A percentile compares a stretch with the other conserved stretches of the same genome.
phyloP scores from a whole-genome alignment of 2,329 filamentous ascomycete genomes.

The Aspergillus sp. region DNA sequence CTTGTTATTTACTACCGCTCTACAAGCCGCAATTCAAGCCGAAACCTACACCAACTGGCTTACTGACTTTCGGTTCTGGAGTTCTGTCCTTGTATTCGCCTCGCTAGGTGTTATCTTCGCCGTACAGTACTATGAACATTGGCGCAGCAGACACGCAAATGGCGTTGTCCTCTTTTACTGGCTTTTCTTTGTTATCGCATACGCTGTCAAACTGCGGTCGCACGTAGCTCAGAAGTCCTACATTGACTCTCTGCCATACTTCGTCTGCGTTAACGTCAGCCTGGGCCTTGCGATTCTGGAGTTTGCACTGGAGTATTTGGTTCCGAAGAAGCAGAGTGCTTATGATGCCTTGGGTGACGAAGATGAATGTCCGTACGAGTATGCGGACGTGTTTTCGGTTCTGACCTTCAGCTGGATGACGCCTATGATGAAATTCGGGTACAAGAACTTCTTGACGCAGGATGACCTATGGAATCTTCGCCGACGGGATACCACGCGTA shows the following conservation, averaged over 20 bases:
- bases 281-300: slow-evolving; percentile 68
- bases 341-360: slow-evolving; percentile 66
- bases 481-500: slow-evolving; percentile 73
- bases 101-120: slow-evolving; percentile 74
- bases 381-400: slow-evolving; percentile 89
- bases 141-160: slow-evolving; percentile 78
- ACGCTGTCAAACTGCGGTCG: slow-evolving; percentile 80
- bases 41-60: slow-evolving; percentile 68
- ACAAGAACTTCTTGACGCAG: slow-evolving; percentile 87
- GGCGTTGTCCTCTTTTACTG: slow-evolving; percentile 90
- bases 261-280: slow-evolving; percentile 71
- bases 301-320: slow-evolving; percentile 80
- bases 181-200: slow-evolving; percentile 78
- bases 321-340: slow-evolving; percentile 72
- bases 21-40: slow-evolving; percentile 76
- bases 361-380: slow-evolving; percentile 75
- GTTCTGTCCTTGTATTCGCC: slow-evolving; percentile 67
- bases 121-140: slow-evolving; percentile 85
- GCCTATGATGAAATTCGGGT: slow-evolving; percentile 92
- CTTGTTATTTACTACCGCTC: slow-evolving; percentile 66
- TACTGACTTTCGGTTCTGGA: slow-evolving; percentile 83
- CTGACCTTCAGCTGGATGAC: slow-evolving; percentile 99
- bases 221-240: slow-evolving; percentile 77
- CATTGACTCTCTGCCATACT: slow-evolving; percentile 67
- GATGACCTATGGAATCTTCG: slow-evolving; percentile 94